These are phyloP conservation scores for Pochonia chlamydosporia DNA, from an alignment of 2,329 filamentous ascomycete species.

Conservation along the genomic window DNA sequence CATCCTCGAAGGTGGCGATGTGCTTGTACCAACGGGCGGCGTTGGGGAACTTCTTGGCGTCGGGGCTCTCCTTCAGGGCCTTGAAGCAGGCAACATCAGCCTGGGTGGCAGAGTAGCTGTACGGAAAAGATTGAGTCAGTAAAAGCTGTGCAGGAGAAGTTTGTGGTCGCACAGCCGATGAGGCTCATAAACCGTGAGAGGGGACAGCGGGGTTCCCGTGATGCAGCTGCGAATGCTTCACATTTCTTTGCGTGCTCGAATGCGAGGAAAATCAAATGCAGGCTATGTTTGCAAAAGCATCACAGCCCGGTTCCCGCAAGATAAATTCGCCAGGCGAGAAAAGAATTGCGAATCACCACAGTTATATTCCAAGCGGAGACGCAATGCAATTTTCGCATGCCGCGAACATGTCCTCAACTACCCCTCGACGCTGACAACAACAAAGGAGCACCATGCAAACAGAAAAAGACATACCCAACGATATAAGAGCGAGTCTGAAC, in stretches of 20 bases:
- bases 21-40: conserved; percentile 99
- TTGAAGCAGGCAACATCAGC: conserved; percentile 96
- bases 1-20: conserved; percentile 85
- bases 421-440: neutral
- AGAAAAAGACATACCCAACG: conserved; percentile 56
- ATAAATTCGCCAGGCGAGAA: too few relatives aligned
- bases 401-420: too few relatives aligned
- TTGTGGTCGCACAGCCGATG: neutral
- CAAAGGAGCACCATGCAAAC: neutral
- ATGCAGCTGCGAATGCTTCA: too few relatives aligned
- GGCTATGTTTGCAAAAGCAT: too few relatives aligned
- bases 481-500: conserved; percentile 70
- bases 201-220: neutral
- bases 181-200: neutral
- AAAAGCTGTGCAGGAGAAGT: neutral
- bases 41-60: conserved; percentile 83
- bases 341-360: neutral
- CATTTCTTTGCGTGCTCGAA: too few relatives aligned
- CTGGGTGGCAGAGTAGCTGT: conserved; percentile 66
- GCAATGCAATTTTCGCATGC: too few relatives aligned
- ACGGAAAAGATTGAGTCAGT: neutral
- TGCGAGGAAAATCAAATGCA: too few relatives aligned
- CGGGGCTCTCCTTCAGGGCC: conserved; percentile 70
- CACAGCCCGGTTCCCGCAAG: too few relatives aligned
- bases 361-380: too few relatives aligned